A percentile compares a stretch with the other conserved stretches of the same genome.
These are phyloP conservation scores for Aspergillus neotritici DNA, from an alignment of 2,329 filamentous ascomycete species.

Conservation along the genomic window DNA sequence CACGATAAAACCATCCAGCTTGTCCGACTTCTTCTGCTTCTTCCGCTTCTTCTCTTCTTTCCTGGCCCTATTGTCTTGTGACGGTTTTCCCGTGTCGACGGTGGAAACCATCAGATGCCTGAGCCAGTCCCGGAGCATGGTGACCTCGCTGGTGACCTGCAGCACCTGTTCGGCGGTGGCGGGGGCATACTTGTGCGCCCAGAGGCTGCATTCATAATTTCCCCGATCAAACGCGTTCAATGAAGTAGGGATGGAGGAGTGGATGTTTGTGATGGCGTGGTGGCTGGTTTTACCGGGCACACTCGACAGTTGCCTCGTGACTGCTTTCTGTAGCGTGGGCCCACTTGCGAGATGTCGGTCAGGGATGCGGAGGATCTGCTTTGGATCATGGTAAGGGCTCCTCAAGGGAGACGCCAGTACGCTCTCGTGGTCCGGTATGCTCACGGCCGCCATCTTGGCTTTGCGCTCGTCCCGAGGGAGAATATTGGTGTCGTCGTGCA, in stretches of 20 bases:
- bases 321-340: constrained; percentile 21
- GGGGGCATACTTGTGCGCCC: constrained; percentile 84
- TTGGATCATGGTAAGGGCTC: not conserved
- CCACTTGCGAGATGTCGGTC: constrained; percentile 27
- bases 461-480: constrained; percentile 30
- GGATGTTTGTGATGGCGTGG: constrained; percentile 56
- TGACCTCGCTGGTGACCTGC: constrained; percentile 64
- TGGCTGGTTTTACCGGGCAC: constrained; percentile 36
- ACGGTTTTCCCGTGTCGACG: constrained; percentile 57
- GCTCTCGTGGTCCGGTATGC: constrained; percentile 31
- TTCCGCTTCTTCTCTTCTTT: constrained; percentile 41
- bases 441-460: constrained; percentile 29
- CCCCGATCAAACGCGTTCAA: constrained; percentile 77
- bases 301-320: constrained; percentile 25
- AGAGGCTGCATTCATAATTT: constrained; percentile 65
- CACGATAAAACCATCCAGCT: constrained; percentile 74
- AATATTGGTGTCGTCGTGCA: not conserved
- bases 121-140: constrained; percentile 75
- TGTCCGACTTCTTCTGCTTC: constrained; percentile 62
- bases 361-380: constrained; percentile 24
- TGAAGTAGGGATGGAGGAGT: constrained; percentile 52
- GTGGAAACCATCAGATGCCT: constrained; percentile 67
- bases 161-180: constrained; percentile 63
- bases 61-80: constrained; percentile 24
- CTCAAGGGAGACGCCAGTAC: constrained; percentile 16